Conservation (phyloP, 768 basidiomycete species). For the Boletus tomentosulus region DNA sequence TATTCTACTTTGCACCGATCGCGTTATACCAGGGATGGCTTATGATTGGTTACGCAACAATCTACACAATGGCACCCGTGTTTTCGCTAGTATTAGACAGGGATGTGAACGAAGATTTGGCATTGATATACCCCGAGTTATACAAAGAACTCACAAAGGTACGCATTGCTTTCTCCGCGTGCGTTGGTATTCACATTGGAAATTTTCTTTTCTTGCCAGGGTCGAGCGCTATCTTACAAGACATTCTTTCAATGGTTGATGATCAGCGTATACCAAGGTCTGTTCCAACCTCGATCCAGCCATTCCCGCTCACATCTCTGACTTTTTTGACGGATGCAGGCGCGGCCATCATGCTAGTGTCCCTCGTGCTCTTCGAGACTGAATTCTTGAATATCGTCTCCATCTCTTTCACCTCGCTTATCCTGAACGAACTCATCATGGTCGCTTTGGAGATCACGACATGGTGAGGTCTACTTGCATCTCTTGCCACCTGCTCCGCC, state of each 20-base stretch:
- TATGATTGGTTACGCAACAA: constrained; percentile 93
- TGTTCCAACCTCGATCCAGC: constrained; percentile 1
- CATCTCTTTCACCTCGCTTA: constrained; percentile 94
- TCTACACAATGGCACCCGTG: constrained; percentile 98
- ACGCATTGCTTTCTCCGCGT: not conserved
- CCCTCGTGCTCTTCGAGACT: constrained; percentile 91
- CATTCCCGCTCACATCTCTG: not conserved
- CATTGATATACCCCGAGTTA: constrained; percentile 92
- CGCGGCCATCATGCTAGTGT: constrained; percentile 98
- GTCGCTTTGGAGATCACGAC: constrained; percentile 97
- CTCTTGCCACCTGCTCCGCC: constrained; percentile 4
- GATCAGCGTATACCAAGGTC: constrained; percentile 97
- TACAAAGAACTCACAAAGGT: constrained; percentile 99
- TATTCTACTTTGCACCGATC: constrained; percentile 93
- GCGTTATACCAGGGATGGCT: constrained; percentile 98
- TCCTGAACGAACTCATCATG: constrained; percentile 98
- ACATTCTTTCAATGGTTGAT: constrained; percentile 98
- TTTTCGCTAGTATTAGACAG: constrained; percentile 95
- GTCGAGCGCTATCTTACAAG: constrained; percentile 91
- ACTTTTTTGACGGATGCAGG: constrained; percentile 41
- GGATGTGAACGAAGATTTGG: constrained; percentile 94
- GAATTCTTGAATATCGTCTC: constrained; percentile 98
- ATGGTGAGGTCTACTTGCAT: constrained; percentile 50
- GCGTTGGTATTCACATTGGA: not conserved
- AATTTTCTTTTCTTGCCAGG: constrained; percentile 43